These are phyloP conservation scores for Quercus phellos DNA, from an alignment of 331 rosid genomes.

Conservation along the genomic window DNA sequence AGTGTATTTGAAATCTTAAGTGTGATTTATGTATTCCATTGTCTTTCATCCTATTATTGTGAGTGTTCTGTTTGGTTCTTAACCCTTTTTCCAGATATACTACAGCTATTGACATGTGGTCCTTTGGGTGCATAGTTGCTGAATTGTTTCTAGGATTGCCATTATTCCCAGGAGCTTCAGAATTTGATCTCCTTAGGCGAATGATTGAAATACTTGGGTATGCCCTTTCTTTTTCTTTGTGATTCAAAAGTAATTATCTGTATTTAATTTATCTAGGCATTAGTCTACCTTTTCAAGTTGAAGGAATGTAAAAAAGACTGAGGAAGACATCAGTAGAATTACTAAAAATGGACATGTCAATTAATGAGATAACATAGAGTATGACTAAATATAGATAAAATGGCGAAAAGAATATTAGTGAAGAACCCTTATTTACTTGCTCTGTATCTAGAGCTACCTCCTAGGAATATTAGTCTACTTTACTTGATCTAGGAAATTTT, in stretches of 20 bases:
- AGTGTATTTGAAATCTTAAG: not conserved
- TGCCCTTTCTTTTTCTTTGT: constrained; percentile 25
- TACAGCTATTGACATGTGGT: constrained; percentile 99
- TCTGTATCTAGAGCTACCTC: too few relatives aligned
- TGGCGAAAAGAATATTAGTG: too few relatives aligned
- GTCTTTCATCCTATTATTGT: constrained; percentile 11
- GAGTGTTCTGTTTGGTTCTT: constrained; percentile 36
- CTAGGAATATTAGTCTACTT: not conserved
- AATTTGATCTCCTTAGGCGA: constrained; percentile 86
- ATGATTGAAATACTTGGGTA: constrained; percentile 97
- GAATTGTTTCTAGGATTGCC: constrained; percentile 97
- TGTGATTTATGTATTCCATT: not conserved
- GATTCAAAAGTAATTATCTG: not conserved
- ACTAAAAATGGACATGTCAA: too few relatives aligned
- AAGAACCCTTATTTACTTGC: too few relatives aligned
- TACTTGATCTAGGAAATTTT: not conserved
- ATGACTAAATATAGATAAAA: too few relatives aligned
- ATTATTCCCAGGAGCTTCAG: constrained; percentile 97
- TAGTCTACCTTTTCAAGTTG: not conserved
- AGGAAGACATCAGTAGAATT: too few relatives aligned
- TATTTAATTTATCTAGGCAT: not conserved
- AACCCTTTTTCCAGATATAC: constrained; percentile 60
- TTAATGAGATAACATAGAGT: too few relatives aligned
- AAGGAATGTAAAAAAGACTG: too few relatives aligned
- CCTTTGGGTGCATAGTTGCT: constrained; percentile 99